Base-by-base conservation (phyloP, 768 basidiomycete species). In the Panellus pusillus region DNA sequence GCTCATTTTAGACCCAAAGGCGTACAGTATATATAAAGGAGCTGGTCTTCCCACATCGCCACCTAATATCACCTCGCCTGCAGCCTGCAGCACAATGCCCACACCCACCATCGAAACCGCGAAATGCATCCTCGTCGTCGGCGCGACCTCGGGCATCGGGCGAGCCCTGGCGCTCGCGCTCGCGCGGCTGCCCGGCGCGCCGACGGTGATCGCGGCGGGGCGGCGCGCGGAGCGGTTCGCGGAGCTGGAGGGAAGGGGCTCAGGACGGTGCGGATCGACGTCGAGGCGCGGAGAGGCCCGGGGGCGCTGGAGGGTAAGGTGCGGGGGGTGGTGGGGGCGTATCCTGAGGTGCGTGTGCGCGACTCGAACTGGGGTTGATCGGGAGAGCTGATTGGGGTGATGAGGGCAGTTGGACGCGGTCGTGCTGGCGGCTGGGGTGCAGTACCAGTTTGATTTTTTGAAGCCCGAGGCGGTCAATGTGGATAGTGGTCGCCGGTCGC, bases 81-180 rank as follows among this genome's bases (percentile, higher is more conserved):
- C 31, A 13, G 7, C 31, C 31, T 7, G 7, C 31, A 32, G 7
- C 31, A 32, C 31, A 6, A 32, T 32, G 31, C 13, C 31, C 13
- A n/a, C n/a, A n/a, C 13, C 31, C 31, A 32, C 66, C 47, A 79
- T 82, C 53, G 66, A 73, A 60, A 70, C 76, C 63, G 72, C 70
- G 24, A 79, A 77, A 65, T 81, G 79, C 50, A 66, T 82, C 55
- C 74, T 83, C 47, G 69, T 83, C 52, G 73, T 79, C 43, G 81
- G 82, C n/a, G 81, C 81, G 3, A 83, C 83, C 4, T 69, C 80
- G 28, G 82, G 83, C 29, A 79, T 84, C 29, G 83, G 84, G 15
- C 77, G 80, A 3, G 75, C 77, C 32, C 75, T 85, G 6, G 82
- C 82, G 6, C 70, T 79, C 9, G 72, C 74, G 18, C 70, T 83